A percentile compares a stretch with the other conserved stretches of the same genome.
phyloP scores from a whole-genome alignment of 2,329 filamentous ascomycete species.

The Neoscytalidium dimidiatum region DNA sequence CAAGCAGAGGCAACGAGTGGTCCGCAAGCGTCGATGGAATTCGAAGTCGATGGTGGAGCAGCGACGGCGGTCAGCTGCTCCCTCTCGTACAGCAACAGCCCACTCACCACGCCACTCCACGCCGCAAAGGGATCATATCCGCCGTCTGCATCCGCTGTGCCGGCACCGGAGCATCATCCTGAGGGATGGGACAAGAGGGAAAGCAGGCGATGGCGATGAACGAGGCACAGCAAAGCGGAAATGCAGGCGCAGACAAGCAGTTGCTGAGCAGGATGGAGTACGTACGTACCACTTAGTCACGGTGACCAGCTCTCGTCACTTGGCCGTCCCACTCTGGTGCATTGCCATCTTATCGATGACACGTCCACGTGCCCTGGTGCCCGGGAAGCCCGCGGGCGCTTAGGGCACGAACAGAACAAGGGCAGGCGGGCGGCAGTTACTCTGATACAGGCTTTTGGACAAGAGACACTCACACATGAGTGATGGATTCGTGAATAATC shows the following conservation, averaged over 20 bases:
- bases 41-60: neutral
- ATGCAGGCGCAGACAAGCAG: neutral
- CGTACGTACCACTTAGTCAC: neutral
- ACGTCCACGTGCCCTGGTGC: neutral
- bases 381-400: neutral
- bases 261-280: neutral
- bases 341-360: neutral
- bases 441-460: neutral
- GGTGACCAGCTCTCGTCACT: neutral
- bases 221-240: neutral
- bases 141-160: too few species aligned
- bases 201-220: neutral
- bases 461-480: neutral
- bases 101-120: conserved; percentile 1
- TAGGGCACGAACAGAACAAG: neutral
- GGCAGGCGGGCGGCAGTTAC: neutral
- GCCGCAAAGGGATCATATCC: neutral
- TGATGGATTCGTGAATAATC: too few species aligned
- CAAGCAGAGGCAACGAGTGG: neutral
- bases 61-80: neutral
- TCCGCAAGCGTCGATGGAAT: neutral
- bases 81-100: neutral
- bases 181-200: neutral
- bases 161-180: neutral
- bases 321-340: neutral